Percentiles rank a stretch among this genome's conserved stretches.
Evolutionary conservation across 768 basidiomycete genomes (phyloP).

Genomic region (Termitomyces sp.): DNA sequence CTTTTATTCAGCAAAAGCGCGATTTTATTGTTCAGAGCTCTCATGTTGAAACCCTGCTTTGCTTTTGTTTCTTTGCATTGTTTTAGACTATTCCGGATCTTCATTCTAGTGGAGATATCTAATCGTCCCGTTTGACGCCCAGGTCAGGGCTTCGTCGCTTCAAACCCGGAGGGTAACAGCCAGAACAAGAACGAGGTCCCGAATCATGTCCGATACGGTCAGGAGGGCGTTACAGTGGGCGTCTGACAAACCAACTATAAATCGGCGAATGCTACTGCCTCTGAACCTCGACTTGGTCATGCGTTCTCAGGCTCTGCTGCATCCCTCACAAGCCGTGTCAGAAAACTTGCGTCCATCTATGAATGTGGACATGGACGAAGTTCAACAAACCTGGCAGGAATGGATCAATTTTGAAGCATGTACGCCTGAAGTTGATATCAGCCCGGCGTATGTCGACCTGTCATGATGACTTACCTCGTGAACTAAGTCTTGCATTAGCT

Average conservation of each 20-base stretch:
- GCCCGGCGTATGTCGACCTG: slow-evolving; percentile 1
- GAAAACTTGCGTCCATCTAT: neutral
- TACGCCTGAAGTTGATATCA: neutral
- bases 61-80: neutral
- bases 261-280: neutral
- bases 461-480: neutral
- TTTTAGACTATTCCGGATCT: neutral
- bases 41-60: neutral
- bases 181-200: slow-evolving; percentile 4
- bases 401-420: slow-evolving; percentile 7
- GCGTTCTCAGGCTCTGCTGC: neutral
- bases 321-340: neutral
- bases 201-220: neutral
- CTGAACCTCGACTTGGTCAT: neutral
- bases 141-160: neutral
- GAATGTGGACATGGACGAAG: neutral
- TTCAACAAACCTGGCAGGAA: slow-evolving; percentile 3
- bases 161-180: neutral
- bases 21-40: neutral
- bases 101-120: neutral
- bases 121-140: neutral
- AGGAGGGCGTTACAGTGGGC: neutral
- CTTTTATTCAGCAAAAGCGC: neutral
- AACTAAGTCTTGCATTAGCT: neutral
- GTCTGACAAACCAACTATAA: neutral